Evolutionary conservation across 2,329 filamentous ascomycete species (phyloP).

Genomic region (Alternaria gaisen): DNA sequence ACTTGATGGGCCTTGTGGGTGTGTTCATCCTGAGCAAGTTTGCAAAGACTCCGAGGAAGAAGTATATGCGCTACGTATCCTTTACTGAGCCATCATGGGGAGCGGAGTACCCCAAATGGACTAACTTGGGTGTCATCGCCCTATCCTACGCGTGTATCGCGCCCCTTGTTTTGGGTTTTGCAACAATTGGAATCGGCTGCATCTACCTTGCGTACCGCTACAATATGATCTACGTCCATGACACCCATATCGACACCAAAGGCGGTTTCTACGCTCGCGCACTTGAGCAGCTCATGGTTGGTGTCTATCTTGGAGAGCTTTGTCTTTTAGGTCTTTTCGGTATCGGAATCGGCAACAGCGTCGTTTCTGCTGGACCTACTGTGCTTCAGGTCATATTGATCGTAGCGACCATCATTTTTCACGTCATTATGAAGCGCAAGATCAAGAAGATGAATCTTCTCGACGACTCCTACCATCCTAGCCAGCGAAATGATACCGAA

Average conservation of each 20-base stretch:
- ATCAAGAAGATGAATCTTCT: constrained; percentile 42
- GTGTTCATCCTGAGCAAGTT: constrained; percentile 80
- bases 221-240: constrained; percentile 60
- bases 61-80: constrained; percentile 32
- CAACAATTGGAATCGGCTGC: constrained; percentile 54
- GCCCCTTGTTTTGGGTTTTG: constrained; percentile 58
- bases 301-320: constrained; percentile 58
- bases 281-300: constrained; percentile 58
- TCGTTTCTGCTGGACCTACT: constrained; percentile 51
- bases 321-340: constrained; percentile 59
- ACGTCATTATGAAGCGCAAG: constrained; percentile 46
- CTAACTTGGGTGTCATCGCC: constrained; percentile 56
- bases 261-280: constrained; percentile 57
- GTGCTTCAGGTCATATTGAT: constrained; percentile 54
- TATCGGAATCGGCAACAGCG: constrained; percentile 47
- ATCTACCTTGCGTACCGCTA: constrained; percentile 60
- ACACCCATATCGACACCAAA: constrained; percentile 57
- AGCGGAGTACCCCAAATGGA: constrained; percentile 58
- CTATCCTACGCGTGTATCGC: constrained; percentile 60
- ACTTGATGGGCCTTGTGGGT: constrained; percentile 81
- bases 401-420: constrained; percentile 53
- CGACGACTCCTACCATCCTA: constrained; percentile 38
- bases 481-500: constrained; percentile 23
- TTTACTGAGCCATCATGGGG: constrained; percentile 57
- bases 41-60: constrained; percentile 57